These are phyloP conservation scores for Tanacetum coccineum DNA, from an alignment of 129 eudicot species.

Conservation along the genomic window DNA sequence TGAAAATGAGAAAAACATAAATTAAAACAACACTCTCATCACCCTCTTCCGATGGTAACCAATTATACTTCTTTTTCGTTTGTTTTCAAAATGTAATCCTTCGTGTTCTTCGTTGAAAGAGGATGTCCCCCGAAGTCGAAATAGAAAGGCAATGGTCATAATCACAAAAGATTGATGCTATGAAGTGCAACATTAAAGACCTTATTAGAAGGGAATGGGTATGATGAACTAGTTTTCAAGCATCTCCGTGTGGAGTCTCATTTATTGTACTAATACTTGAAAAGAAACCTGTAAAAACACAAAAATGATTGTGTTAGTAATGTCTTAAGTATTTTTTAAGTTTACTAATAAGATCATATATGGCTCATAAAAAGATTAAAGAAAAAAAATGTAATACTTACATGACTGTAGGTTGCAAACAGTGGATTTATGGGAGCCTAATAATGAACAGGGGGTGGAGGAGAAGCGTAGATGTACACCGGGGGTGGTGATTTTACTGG, in stretches of 20 bases:
- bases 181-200: slow-evolving; percentile 28
- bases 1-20: neutral
- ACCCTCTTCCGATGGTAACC: slow-evolving; percentile 13
- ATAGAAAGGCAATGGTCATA: slow-evolving; percentile 24
- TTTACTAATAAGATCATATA: neutral
- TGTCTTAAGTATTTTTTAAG: neutral
- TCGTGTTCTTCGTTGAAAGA: neutral
- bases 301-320: neutral
- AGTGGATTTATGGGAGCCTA: slow-evolving; percentile 14
- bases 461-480: slow-evolving; percentile 24
- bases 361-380: neutral
- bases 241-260: slow-evolving; percentile 28
- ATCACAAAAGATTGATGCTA: slow-evolving; percentile 1
- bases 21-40: slow-evolving; percentile 12
- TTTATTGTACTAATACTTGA: slow-evolving; percentile 23
- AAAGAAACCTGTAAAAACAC: slow-evolving; percentile 26
- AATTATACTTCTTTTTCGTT: neutral
- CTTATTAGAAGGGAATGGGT: slow-evolving; percentile 28
- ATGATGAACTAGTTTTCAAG: slow-evolving; percentile 23
- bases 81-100: neutral
- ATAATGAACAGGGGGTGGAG: slow-evolving; percentile 29
- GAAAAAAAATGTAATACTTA: slow-evolving; percentile 4
- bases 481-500: slow-evolving; percentile 14
- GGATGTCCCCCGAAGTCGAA: slow-evolving; percentile 1
- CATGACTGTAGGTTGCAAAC: neutral